Conservation (phyloP, 805 yeast genomes). For the Candida quercuum region DNA sequence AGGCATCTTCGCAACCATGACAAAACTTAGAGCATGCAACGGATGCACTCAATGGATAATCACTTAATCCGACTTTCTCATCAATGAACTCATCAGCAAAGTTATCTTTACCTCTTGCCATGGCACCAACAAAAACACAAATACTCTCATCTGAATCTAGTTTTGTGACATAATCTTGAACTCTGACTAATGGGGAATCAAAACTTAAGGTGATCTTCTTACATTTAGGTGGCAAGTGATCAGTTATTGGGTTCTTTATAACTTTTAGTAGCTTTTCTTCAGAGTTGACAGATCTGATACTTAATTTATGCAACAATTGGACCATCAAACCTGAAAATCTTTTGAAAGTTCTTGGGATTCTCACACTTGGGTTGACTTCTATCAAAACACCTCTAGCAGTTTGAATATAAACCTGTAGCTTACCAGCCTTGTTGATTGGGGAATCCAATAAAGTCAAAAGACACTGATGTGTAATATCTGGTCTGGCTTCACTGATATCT, state of each 20-base stretch:
- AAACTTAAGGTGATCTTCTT: constrained; percentile 88
- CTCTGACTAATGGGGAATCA: constrained; percentile 84
- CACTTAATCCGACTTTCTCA: constrained; percentile 92
- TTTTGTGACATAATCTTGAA: constrained; percentile 78
- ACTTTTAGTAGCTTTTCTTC: constrained; percentile 92
- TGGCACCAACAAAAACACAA: constrained; percentile 98
- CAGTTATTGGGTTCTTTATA: constrained; percentile 94
- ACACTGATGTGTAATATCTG: constrained; percentile 99
- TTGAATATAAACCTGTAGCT: constrained; percentile 91
- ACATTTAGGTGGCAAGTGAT: constrained; percentile 94
- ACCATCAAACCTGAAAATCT: constrained; percentile 98
- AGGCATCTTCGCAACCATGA: constrained; percentile 98
- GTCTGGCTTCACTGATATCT: constrained; percentile 96
- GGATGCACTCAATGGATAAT: constrained; percentile 93
- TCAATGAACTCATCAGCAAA: constrained; percentile 97
- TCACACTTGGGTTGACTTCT: constrained; percentile 93
- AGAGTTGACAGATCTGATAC: constrained; percentile 90
- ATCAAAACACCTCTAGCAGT: constrained; percentile 92
- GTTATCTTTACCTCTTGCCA: constrained; percentile 97
- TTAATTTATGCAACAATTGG: constrained; percentile 85
- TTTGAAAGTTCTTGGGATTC: constrained; percentile 97
- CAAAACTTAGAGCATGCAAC: constrained; percentile 98
- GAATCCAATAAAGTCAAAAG: constrained; percentile 88
- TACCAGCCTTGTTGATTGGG: constrained; percentile 98
- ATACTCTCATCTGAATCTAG: constrained; percentile 87